Percentiles rank a stretch among this genome's conserved stretches.
Conservation (phyloP, 352 stramenopile genomes). For the Globisporangium splendens region DNA sequence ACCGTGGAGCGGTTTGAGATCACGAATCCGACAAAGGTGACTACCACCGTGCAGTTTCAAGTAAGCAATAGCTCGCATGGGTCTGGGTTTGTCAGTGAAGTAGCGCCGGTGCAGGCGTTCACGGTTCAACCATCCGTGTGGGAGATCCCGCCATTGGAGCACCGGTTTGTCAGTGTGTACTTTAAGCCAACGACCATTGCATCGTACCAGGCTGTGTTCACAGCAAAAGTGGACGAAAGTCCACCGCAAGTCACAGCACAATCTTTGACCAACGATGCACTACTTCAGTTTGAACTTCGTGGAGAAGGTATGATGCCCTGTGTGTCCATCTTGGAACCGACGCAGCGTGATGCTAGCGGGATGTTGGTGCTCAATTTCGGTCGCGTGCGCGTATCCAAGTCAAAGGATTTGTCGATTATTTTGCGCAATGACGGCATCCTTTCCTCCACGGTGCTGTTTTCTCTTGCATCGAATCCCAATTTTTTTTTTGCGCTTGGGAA, state of each 20-base stretch:
- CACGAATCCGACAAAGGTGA: constrained; percentile 94
- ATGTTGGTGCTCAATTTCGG: constrained; percentile 80
- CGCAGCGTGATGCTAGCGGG: constrained; percentile 50
- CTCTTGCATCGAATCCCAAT: constrained; percentile 70
- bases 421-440: constrained; percentile 92
- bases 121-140: constrained; percentile 87
- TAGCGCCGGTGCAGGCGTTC: constrained; percentile 44
- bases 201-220: constrained; percentile 79
- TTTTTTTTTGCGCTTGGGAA: constrained; percentile 74
- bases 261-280: constrained; percentile 18
- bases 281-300: constrained; percentile 89
- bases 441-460: constrained; percentile 89
- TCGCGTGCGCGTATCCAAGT: constrained; percentile 70
- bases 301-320: constrained; percentile 92
- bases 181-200: constrained; percentile 90
- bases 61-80: constrained; percentile 26
- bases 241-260: constrained; percentile 14
- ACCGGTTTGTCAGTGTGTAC: constrained; percentile 93
- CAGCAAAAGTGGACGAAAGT: constrained; percentile 80
- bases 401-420: constrained; percentile 53
- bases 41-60: constrained; percentile 83
- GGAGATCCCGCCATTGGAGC: constrained; percentile 93
- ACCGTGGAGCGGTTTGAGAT: constrained; percentile 93
- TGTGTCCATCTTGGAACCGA: constrained; percentile 85
- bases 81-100: background rate